Evolutionary conservation across 2,329 filamentous ascomycete species (phyloP).

Genomic region (Basipetospora chlamydospora): DNA sequence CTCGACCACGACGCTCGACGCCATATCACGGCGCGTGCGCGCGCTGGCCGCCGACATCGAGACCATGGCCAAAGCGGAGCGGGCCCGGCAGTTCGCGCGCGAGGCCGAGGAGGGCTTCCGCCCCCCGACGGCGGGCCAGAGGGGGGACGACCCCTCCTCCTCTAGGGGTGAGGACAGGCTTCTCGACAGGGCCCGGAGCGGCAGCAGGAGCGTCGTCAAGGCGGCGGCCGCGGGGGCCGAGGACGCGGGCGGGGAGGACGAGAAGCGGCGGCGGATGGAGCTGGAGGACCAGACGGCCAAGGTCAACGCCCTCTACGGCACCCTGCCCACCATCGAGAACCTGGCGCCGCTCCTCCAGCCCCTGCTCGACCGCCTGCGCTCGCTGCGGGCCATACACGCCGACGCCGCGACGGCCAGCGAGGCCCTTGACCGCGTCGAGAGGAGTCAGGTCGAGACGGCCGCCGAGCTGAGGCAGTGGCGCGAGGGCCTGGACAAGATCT

Average conservation of each 20-base stretch:
- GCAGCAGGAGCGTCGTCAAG: constrained; percentile 16
- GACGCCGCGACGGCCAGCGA: constrained; percentile 72
- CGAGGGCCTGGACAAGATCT: constrained; percentile 64
- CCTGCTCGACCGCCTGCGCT: constrained; percentile 71
- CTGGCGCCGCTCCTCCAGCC: constrained; percentile 74
- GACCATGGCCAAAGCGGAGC: constrained; percentile 50
- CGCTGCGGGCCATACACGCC: constrained; percentile 69
- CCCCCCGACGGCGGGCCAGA: too few relatives aligned
- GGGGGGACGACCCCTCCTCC: too few relatives aligned
- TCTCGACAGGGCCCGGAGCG: too few relatives aligned
- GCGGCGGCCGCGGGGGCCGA: constrained; percentile 32
- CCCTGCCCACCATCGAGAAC: constrained; percentile 75
- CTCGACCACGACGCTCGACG: constrained; percentile 58
- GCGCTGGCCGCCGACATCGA: constrained; percentile 61
- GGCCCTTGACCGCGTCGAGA: constrained; percentile 63
- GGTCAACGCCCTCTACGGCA: constrained; percentile 82
- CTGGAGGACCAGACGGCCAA: constrained; percentile 69
- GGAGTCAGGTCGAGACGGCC: constrained; percentile 66
- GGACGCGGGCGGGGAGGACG: constrained; percentile 42
- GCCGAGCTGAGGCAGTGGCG: constrained; percentile 77
- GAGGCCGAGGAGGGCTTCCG: too few relatives aligned
- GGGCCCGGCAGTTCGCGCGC: too few relatives aligned
- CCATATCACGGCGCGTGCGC: constrained; percentile 53
- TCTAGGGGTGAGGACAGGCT: too few relatives aligned
- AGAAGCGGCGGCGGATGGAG: too few relatives aligned